Evolutionary conservation across 192 early-diverging fungal genomes (phyloP), one percentile per base, ranked within the genome.

Genomic region (Podila clonocystis): DNA sequence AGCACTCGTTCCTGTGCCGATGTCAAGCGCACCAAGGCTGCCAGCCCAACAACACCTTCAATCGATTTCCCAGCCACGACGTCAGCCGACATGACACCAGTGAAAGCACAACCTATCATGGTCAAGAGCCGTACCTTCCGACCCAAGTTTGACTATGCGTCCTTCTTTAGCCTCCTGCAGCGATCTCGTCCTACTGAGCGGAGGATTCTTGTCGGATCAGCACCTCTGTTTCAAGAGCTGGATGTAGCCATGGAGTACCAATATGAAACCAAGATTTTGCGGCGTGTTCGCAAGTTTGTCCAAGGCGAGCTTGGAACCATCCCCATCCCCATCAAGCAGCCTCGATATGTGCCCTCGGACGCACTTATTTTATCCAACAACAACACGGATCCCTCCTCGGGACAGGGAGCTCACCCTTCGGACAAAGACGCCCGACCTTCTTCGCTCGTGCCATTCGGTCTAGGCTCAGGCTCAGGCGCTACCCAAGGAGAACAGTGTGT

Each of bases 401-500:
- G 52, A 24, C 50, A n/a, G 52, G 22, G 11, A 3, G 0, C 41
- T 45, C 13, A 8, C 41, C 9, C 34, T 11, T 36, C 5, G 4
- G 34, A 36, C 15, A 45, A 45, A 45, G 41, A 45, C 17, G 41
- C 41, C 8, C 15, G 12, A 45, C 41, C 41, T 17, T 45, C 41
- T 12, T 45, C 11, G 41, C 3, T 45, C 4, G 15, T 45, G 15
- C 8, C 41, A 45, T 45, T 15, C 3, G 20, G 38, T 26, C 3
- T 5, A 9, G 48, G 29, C 4, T 30, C 49, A 8, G 20, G 38
- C 24, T 11, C 11, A 15, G 48, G 29, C 2, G 24, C 49, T 29
- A 67, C 64, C 6, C 65, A 68, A 19, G 72, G 70, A n/a, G 85
- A 86, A 50, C 85, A 86, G 62, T 82, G 74, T 29, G 85, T 86